A percentile compares a stretch with the other conserved stretches of the same genome.
Conservation (phyloP, 2,329 filamentous ascomycete genomes). For the Ophiosphaerella korrae region DNA sequence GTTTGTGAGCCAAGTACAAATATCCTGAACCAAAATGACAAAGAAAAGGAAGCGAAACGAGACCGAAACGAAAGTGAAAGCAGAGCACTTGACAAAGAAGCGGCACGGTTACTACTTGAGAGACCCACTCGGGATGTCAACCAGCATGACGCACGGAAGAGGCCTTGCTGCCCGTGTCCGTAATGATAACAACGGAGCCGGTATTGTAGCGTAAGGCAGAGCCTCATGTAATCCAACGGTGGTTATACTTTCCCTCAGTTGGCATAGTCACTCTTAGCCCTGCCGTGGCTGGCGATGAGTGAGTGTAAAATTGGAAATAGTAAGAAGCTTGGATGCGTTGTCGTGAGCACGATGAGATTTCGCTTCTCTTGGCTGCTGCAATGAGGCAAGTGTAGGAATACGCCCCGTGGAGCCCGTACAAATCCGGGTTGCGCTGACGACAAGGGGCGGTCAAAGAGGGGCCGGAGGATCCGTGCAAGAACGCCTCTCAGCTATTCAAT, state of each 20-base stretch:
- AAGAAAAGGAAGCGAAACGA: background rate
- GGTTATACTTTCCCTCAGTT: slow-evolving; percentile 2
- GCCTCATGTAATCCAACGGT: background rate
- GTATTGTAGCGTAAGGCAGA: background rate
- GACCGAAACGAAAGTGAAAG: slow-evolving; percentile 7
- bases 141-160: background rate
- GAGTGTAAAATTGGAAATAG: slow-evolving; percentile 19
- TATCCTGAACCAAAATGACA: background rate
- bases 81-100: slow-evolving; percentile 8
- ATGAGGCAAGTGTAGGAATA: slow-evolving; percentile 20
- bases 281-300: slow-evolving; percentile 15
- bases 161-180: background rate
- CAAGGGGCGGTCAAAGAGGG: slow-evolving; percentile 15
- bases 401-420: slow-evolving; percentile 9
- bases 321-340: slow-evolving; percentile 23
- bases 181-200: background rate
- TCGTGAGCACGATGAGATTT: slow-evolving; percentile 11
- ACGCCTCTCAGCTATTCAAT: slow-evolving; percentile 3
- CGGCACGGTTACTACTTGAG: slow-evolving; percentile 8
- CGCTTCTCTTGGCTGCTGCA: slow-evolving; percentile 10
- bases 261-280: slow-evolving; percentile 9
- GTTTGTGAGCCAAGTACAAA: background rate
- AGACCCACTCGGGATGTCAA: background rate
- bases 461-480: slow-evolving; percentile 10
- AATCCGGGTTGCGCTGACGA: slow-evolving; percentile 7